Evolutionary conservation across 345 rosid genomes (phyloP).

Genomic region (Orychophragmus violaceus): DNA sequence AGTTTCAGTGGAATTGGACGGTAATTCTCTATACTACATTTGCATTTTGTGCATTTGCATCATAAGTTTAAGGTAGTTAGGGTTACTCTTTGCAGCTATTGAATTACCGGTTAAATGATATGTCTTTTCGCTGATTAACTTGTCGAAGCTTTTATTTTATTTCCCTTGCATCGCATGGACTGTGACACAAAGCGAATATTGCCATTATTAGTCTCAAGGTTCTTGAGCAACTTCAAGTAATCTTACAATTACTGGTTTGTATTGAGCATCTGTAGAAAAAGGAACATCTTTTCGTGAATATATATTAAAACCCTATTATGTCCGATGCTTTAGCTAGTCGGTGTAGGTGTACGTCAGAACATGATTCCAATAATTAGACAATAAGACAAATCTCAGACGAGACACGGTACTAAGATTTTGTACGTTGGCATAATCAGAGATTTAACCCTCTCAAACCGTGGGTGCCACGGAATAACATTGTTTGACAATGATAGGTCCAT

Average conservation of each 20-base stretch:
- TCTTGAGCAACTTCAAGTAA: constrained; percentile 15
- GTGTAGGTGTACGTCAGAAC: constrained; percentile 29
- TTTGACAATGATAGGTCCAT: constrained; percentile 1
- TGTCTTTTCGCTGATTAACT: neutral
- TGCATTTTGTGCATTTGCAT: too few species aligned
- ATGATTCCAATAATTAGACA: constrained; percentile 23
- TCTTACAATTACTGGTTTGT: constrained; percentile 24
- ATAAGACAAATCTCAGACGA: constrained; percentile 16
- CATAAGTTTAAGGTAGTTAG: too few species aligned
- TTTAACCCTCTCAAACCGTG: neutral
- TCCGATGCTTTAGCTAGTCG: constrained; percentile 17
- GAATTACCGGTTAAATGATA: neutral
- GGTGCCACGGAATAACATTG: constrained; percentile 26
- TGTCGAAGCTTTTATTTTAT: too few species aligned
- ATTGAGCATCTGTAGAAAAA: constrained; percentile 26
- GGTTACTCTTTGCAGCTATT: neutral
- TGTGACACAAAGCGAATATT: constrained; percentile 14
- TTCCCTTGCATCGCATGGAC: neutral
- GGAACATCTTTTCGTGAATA: constrained; percentile 12
- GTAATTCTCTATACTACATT: too few species aligned
- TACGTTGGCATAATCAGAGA: constrained; percentile 21
- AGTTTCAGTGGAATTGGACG: too few species aligned
- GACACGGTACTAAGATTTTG: constrained; percentile 21
- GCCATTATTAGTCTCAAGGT: constrained; percentile 25
- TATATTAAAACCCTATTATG: constrained; percentile 4